phyloP scores from a whole-genome alignment of 2,329 filamentous ascomycete species.

The Rhinocladiella similis region DNA sequence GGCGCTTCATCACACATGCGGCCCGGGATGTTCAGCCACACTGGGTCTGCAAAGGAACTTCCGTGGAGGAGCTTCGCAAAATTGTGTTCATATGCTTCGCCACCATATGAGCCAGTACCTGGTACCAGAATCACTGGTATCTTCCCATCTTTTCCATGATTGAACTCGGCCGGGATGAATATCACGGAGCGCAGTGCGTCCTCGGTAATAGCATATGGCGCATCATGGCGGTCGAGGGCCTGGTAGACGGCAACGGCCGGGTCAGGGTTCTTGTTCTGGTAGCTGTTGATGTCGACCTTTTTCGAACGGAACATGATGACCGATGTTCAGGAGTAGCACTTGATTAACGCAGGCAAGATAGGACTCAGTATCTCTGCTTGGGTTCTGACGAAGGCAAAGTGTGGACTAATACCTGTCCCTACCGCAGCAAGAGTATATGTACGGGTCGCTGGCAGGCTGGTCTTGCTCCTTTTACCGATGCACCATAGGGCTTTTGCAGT shows the following conservation, averaged over 20 bases:
- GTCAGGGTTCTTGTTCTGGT: constrained; percentile 8
- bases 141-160: constrained; percentile 41
- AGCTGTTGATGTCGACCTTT: constrained; percentile 8
- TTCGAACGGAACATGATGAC: not conserved
- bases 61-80: constrained; percentile 51
- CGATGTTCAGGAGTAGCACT: no score
- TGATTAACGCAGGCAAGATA: no score
- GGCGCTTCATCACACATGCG: constrained; percentile 52
- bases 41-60: constrained; percentile 47
- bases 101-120: constrained; percentile 53
- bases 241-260: constrained; percentile 25
- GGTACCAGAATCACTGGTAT: constrained; percentile 55
- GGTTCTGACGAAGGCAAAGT: no score
- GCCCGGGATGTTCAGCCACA: constrained; percentile 58
- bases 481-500: no score
- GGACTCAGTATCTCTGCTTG: no score
- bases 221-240: constrained; percentile 41
- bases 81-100: constrained; percentile 47
- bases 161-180: constrained; percentile 52
- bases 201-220: constrained; percentile 52
- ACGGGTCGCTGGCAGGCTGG: no score
- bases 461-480: no score
- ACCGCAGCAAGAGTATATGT: no score
- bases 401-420: no score
- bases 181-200: constrained; percentile 51